Base-by-base conservation (phyloP, 345 rosid genomes). In the Hibiscus syriacus region DNA sequence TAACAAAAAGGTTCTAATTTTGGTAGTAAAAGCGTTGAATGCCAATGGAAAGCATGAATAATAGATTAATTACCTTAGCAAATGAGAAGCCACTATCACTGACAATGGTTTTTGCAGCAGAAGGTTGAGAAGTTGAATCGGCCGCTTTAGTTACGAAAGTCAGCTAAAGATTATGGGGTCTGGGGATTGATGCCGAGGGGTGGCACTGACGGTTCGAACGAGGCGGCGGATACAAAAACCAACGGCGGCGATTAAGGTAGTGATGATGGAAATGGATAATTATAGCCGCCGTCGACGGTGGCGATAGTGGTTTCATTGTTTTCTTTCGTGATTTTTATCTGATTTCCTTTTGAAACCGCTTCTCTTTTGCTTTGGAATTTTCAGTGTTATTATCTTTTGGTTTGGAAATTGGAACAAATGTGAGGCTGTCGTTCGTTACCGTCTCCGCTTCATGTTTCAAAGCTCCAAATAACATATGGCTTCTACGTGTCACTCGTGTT, bases 81-180 rank as follows among this genome's bases (percentile, higher is more conserved):
- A 63, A 6, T 3, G 67, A 43, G 67, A 63, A 63, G 0, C 23
- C 54, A 25, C 43, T 54, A 16, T 63, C 54, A 25, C 22, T 8
- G 22, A 63, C 54, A 7, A 63, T 8, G 67, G 67, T 25, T 63
- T 63, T 63, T 30, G 14, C 34, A 14, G 53, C 34, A 43, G 50
- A 12, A 38, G 66, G 53, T 34, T 63, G 53, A 43, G 53, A 63
- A 26, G 67, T 43, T 43, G 67, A 63, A 43, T 63, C 67, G n/a
- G 23, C 67, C 10, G 67, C 67, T 63, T 43, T 43, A 25, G 67
- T 1, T 63, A 43, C 26, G 54, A 63, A 63, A 0, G 36, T 43
- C 14, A 25, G 34, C 53, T 63, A 43, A 4, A 16, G 36, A 43
- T 6, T 26, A n/a, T 43, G 67, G 53, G 54, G 67, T 8, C 19